Evolutionary conservation across 192 early-diverging fungal genomes (phyloP).

Genomic region (Thamnidium elegans): DNA sequence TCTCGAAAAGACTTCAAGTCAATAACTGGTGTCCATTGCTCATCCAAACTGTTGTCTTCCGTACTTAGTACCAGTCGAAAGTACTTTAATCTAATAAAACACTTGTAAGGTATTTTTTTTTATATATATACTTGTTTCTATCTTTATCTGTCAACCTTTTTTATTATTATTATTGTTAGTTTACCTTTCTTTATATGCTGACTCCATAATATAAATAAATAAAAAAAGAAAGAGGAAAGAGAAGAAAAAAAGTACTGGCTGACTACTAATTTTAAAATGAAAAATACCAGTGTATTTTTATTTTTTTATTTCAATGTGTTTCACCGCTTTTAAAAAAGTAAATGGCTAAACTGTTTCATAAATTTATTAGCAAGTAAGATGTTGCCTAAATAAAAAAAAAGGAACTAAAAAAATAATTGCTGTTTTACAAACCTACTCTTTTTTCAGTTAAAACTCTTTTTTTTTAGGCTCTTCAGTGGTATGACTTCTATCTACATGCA

Average conservation of each 20-base stretch:
- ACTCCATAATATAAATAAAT: constrained; percentile 20
- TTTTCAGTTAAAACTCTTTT: too few species aligned
- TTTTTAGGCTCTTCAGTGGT: too few species aligned
- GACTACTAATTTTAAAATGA: too few species aligned
- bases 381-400: too few species aligned
- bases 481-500: too few species aligned
- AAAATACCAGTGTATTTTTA: too few species aligned
- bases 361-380: too few species aligned
- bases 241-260: neutral
- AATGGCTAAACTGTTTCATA: too few species aligned
- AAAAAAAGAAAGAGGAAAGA: neutral
- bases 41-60: constrained; percentile 1
- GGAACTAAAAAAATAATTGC: too few species aligned
- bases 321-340: too few species aligned
- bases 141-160: neutral
- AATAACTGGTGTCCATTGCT: constrained; percentile 34
- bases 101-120: neutral
- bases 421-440: too few species aligned
- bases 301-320: too few species aligned
- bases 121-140: neutral
- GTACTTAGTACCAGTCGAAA: constrained; percentile 19
- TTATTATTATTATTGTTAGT: neutral
- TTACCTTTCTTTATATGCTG: constrained; percentile 36
- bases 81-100: constrained; percentile 21
- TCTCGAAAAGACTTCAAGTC: constrained; percentile 51